Evolutionary conservation across 2,329 filamentous ascomycete genomes (phyloP), one percentile per base, ranked within the genome.

Genomic region (Neopestalotiopsis clavispora): DNA sequence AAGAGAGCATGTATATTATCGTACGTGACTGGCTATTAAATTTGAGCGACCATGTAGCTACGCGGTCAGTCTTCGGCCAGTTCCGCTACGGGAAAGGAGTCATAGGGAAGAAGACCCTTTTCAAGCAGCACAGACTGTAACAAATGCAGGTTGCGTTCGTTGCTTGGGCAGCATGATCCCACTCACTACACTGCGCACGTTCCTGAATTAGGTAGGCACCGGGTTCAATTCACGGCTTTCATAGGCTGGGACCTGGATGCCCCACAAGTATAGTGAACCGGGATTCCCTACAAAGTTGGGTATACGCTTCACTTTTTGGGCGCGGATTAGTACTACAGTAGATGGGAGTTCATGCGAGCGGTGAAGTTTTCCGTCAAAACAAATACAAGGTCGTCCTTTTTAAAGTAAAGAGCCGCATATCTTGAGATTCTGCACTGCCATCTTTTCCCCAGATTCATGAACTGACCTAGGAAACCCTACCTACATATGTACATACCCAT

Each of bases 261-360:
- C 45, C 45, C 45, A 52, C n/a, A 17, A 52, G 9, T n/a, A 52
- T 52, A 52, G 45, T 52, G 17, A 52, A 52, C 45, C 45, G 45
- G 45, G 45, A 52, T 52, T 20, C 45, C 45, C 45, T 52, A n/a
- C n/a, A 17, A 52, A 52, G 45, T 52, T 52, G 45, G 45, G 45
- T 52, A 52, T 52, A 52, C 45, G 45, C 45, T 52, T 52, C 45
- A 52, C 45, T 52, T 52, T 52, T 52, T 38, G 45, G 45, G 45
- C 45, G 45, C 45, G 45, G 45, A 52, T 20, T 52, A 17, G 45
- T 28, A 28, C 23, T 28, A 28, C 23, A 28, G 23, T n/a, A 52
- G n/a, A 52, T 52, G 45, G 45, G 14, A 52, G n/a, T 52, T 52
- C 17, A 52, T 52, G 45, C 45, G 45, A 52, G 45, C 45, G 45